Evolutionary conservation across 1,284 basidiomycete species (phyloP).

Genomic region (Leucoagaricus sp.): DNA sequence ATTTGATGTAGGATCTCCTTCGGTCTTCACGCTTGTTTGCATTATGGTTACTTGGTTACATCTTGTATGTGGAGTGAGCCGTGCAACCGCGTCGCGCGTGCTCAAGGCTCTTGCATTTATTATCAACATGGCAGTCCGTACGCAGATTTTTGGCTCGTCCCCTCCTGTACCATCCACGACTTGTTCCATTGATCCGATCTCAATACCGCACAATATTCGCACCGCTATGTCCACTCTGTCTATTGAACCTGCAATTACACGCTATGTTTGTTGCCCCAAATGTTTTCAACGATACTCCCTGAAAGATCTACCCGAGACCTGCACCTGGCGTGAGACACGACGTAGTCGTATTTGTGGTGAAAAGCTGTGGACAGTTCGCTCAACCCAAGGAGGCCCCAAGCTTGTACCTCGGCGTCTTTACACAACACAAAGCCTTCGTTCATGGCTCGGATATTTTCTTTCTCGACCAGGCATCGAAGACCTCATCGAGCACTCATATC

Average conservation of each 20-base stretch:
- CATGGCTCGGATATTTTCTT: constrained; percentile 33
- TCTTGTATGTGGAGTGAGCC: background rate
- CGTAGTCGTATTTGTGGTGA: constrained; percentile 21
- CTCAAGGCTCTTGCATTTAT: background rate
- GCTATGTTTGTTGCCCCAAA: constrained; percentile 27
- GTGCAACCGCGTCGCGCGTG: background rate
- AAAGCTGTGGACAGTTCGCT: constrained; percentile 20
- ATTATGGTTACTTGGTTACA: background rate
- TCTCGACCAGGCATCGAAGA: constrained; percentile 29
- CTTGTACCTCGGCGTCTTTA: constrained; percentile 27
- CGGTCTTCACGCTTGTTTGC: no score
- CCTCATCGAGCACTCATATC: constrained; percentile 24
- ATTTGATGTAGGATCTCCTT: no score
- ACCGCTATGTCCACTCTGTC: constrained; percentile 3
- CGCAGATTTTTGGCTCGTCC: no score
- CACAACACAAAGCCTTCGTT: constrained; percentile 29
- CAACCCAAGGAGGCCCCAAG: constrained; percentile 20
- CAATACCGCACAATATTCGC: constrained; percentile 1
- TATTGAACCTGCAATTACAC: constrained; percentile 25
- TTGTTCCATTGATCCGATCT: no score
- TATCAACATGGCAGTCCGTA: constrained; percentile 12
- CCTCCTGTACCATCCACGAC: no score
- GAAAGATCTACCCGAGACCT: constrained; percentile 6
- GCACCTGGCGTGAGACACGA: constrained; percentile 16
- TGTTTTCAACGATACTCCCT: constrained; percentile 26